Evolutionary conservation across 2,329 filamentous ascomycete species (phyloP).

Genomic region (Aspergillus felis): DNA sequence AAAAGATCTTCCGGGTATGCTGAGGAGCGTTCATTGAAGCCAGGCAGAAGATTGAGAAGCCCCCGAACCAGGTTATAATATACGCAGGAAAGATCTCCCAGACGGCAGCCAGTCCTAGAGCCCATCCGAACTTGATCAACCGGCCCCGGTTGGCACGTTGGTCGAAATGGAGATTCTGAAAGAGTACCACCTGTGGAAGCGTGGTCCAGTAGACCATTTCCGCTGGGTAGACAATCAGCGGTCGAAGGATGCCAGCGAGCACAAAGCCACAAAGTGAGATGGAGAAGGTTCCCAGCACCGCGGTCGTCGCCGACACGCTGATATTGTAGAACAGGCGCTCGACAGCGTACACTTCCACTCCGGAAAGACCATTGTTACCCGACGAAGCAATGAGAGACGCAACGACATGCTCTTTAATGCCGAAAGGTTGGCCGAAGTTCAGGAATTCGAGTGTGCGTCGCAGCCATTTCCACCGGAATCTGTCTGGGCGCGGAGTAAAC

Average conservation of each 20-base stretch:
- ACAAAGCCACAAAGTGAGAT: slow-evolving; percentile 29
- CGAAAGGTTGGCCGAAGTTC: slow-evolving; percentile 18
- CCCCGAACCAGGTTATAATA: slow-evolving; percentile 22
- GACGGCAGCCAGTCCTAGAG: slow-evolving; percentile 18
- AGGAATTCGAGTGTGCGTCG: slow-evolving; percentile 14
- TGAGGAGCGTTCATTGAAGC: slow-evolving; percentile 10
- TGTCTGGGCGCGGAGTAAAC: slow-evolving; percentile 13
- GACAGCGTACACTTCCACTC: slow-evolving; percentile 17
- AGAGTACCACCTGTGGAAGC: slow-evolving; percentile 30
- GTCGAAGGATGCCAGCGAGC: slow-evolving; percentile 24
- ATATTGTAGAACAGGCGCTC: slow-evolving; percentile 18
- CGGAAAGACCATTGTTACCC: slow-evolving; percentile 17
- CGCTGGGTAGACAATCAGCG: slow-evolving; percentile 29
- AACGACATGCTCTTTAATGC: slow-evolving; percentile 16
- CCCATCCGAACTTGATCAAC: slow-evolving; percentile 30
- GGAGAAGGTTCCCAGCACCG: slow-evolving; percentile 25
- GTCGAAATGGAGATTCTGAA: slow-evolving; percentile 33
- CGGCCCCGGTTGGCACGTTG: slow-evolving; percentile 21
- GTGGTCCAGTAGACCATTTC: slow-evolving; percentile 35
- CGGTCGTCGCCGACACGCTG: slow-evolving; percentile 21
- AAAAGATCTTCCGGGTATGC: slow-evolving; percentile 7
- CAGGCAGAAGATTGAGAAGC: slow-evolving; percentile 18
- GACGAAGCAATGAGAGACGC: slow-evolving; percentile 18
- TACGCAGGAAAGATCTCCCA: slow-evolving; percentile 25
- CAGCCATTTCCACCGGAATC: slow-evolving; percentile 13